A percentile compares a stretch with the other conserved stretches of the same genome.
Conservation (phyloP, 1,139 yeast species). For the Suhomyces kunorum region DNA sequence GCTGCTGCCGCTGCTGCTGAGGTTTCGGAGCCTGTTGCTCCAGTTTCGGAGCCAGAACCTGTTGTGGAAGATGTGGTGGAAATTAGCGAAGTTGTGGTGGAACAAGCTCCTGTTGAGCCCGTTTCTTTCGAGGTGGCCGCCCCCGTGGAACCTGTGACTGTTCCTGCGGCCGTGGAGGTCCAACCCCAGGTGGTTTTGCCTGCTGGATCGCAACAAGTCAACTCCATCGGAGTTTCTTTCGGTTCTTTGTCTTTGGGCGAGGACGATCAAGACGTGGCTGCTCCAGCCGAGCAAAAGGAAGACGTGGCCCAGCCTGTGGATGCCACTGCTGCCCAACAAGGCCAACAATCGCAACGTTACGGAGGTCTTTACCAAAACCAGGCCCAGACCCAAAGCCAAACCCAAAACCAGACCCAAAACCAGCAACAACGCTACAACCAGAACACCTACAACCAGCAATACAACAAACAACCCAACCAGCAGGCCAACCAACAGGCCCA, state of each 20-base stretch:
- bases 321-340: conserved; percentile 16
- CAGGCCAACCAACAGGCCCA: conserved; percentile 16
- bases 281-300: conserved; percentile 17
- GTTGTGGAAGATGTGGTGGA: conserved; percentile 12
- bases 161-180: conserved; percentile 17
- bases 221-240: conserved; percentile 68
- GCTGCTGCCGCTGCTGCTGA: conserved; percentile 8
- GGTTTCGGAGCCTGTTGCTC: conserved; percentile 13
- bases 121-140: conserved; percentile 16
- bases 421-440: conserved; percentile 24
- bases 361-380: conserved; percentile 19
- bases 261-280: conserved; percentile 31
- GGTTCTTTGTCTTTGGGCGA: conserved; percentile 62
- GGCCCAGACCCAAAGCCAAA: conserved; percentile 9
- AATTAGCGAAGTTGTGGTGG: conserved; percentile 9
- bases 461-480: conserved; percentile 17
- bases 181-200: conserved; percentile 71
- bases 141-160: conserved; percentile 17
- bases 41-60: conserved; percentile 13
- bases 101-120: conserved; percentile 17
- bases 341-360: conserved; percentile 21
- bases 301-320: conserved; percentile 15
- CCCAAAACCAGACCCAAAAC: conserved; percentile 12
- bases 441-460: conserved; percentile 24
- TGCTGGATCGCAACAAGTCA: conserved; percentile 46